Evolutionary conservation across 2,329 filamentous ascomycete species (phyloP), one percentile per base, ranked within the genome.

Genomic region (Phaeosphaeriaceae sp.): DNA sequence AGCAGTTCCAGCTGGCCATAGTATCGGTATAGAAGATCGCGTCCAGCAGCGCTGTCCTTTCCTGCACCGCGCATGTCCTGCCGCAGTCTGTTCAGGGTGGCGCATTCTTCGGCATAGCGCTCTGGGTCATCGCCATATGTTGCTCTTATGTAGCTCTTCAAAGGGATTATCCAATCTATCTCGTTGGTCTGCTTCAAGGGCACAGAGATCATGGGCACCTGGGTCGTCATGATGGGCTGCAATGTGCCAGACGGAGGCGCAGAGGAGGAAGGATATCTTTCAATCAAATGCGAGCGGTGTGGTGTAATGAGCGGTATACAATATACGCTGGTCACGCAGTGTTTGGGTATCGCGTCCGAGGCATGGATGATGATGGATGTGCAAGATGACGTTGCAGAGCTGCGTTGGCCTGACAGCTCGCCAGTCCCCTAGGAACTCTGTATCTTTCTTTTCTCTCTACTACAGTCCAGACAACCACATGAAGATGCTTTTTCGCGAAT

Each of bases 51-150:
- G 75, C 92, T 97, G 72, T 99, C 94, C 76, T 95, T 96, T 17
- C 94, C 93, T 26, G 94, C 94, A 28, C 95, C 94, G 70, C 95
- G 86, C 90, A 99, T 97, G 72, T 99, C 95, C 84, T 99, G 95
- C 66, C 94, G 87, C 76, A 99, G 79, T 36, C 94, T 87, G 77
- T 97, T 96, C 74, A 99, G 85, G 30, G 92, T 96, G 34, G 86
- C 87, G 79, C 94, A 97, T 82, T 99, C 94, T 75, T 97, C 92
- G 44, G 87, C 85, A 79, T 99, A 99, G 64, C 91, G 86, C 74
- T 99, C 94, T 21, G 94, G 93, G 72, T 97, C 93, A 76, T 99
- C 94, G 72, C 92, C 92, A 73, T 99, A 97, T 18, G 89, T 95
- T 64, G 92, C 84, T 60, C 92, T 85, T 67, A 99, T 99, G 79